A percentile compares a stretch with the other conserved stretches of the same genome.
phyloP scores from a whole-genome alignment of 306 rosid species.

The Spatholobus suberectus region DNA sequence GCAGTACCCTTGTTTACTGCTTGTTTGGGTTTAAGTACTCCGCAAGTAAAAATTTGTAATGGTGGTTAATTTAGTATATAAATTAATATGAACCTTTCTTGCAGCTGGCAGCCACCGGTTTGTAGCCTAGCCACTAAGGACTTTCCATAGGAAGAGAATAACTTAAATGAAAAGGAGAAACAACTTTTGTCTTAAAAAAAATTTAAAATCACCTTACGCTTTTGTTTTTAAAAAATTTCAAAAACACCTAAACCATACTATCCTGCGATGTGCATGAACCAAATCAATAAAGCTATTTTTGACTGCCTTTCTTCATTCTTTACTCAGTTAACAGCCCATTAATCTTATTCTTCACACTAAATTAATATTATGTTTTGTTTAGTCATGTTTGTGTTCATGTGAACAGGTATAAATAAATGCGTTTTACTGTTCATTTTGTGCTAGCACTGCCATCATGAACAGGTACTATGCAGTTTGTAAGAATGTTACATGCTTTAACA shows the following conservation, averaged over 20 bases:
- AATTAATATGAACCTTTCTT: neutral
- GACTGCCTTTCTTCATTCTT: constrained; percentile 44
- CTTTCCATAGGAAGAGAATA: constrained; percentile 40
- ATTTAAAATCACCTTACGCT: constrained; percentile 15
- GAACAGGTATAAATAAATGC: constrained; percentile 2
- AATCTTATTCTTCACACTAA: constrained; percentile 27
- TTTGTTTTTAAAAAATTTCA: constrained; percentile 3
- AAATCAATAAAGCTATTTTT: constrained; percentile 47
- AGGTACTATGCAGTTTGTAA: neutral
- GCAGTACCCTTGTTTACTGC: constrained; percentile 12
- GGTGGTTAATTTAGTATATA: neutral
- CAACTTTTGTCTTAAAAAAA: constrained; percentile 32
- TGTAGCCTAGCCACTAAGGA: constrained; percentile 32
- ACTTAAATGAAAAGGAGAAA: constrained; percentile 34
- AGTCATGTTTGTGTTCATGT: neutral
- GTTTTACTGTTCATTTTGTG: constrained; percentile 2
- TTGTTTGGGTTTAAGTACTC: neutral
- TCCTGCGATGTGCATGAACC: constrained; percentile 50
- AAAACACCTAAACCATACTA: constrained; percentile 31
- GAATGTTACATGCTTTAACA: neutral
- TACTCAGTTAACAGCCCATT: constrained; percentile 37
- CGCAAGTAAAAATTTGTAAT: constrained; percentile 15
- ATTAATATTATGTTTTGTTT: constrained; percentile 18
- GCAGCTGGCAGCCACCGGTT: constrained; percentile 37
- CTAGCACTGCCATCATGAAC: neutral